Conservation (phyloP, 805 yeast species). For the Yarrowia deformans region DNA sequence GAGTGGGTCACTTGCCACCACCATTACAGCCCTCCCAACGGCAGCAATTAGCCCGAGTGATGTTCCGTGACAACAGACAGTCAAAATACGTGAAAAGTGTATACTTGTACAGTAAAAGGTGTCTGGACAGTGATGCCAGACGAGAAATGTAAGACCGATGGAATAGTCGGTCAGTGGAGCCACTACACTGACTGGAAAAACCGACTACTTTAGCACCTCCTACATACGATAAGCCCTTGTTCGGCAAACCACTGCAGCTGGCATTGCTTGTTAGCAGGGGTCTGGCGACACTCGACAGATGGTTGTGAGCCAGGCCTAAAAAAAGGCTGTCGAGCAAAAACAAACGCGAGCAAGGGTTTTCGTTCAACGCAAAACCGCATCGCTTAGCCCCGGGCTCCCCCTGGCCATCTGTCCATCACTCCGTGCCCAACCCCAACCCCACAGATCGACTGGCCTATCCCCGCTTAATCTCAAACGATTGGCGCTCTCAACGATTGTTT, state of each 20-base stretch:
- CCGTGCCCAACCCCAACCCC: slow-evolving; percentile 5
- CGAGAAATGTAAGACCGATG: no score
- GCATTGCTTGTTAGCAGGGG: slow-evolving; percentile 15
- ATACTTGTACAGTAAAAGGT: no score
- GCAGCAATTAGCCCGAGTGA: background rate
- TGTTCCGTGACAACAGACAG: background rate
- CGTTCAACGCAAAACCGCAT: background rate
- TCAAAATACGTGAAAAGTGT: no score
- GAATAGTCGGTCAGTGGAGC: no score
- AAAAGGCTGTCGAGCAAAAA: background rate
- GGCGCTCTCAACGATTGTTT: slow-evolving; percentile 5
- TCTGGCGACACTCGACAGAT: background rate
- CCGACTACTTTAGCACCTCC: background rate
- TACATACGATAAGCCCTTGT: slow-evolving; percentile 20
- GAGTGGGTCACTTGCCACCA: no score
- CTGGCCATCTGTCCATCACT: background rate
- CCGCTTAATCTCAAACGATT: slow-evolving; percentile 10
- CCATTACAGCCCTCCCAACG: no score
- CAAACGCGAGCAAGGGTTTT: background rate
- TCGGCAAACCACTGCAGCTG: slow-evolving; percentile 8
- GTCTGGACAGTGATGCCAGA: no score
- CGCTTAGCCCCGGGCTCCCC: background rate
- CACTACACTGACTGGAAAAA: no score
- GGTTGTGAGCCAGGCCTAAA: background rate
- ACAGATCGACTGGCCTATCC: slow-evolving; percentile 15